Evolutionary conservation across 2,329 filamentous ascomycete species (phyloP), one percentile per base, ranked within the genome.

Genomic region (Cucurbitaria berberidis): DNA sequence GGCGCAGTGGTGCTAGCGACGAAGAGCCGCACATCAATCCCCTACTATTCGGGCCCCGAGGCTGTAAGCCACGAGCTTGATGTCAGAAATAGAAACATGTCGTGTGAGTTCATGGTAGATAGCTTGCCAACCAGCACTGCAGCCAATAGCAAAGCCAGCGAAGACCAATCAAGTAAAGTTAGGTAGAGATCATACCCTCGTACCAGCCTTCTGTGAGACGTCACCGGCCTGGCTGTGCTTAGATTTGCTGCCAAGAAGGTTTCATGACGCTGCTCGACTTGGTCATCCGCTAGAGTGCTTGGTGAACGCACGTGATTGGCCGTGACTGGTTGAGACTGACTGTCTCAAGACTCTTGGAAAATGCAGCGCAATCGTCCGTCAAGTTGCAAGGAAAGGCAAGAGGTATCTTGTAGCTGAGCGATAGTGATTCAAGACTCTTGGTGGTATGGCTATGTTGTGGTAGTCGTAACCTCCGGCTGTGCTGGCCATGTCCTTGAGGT

Each of bases 171-270:
- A 36, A 29, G 42, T 10, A 35, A 35, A 13, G 29, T 15, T 15
- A 15, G 26, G 11, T 6, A 18, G 16, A 22, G 18, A 45, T 32
- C 13, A 38, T 38, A 19, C 18, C 8, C 22, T 50, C 42, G 18
- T 38, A 42, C 53, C 44, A 57, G 54, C 47, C 55, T 49, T 48
- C 18, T 13, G 38, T 57, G 55, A 57, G 43, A 67, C 63, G 63
- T 68, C 62, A 66, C 54, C 62, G 50, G 38, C 43, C 53, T 57
- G 58, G 65, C 65, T 68, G 65, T 66, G 65, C 54, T 58, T 39
- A n/a, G 35, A 35, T 45, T 21, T 49, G 27, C 43, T 41, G 65
- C 65, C 62, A 62, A 68, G 63, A 24, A 39, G 36, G 39, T 39
- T 21, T 47, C 45, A 51, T 24, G 38, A 32, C 36, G 27, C 36